Conservation (phyloP, 768 basidiomycete species). For the Nidularia pulvinata region DNA sequence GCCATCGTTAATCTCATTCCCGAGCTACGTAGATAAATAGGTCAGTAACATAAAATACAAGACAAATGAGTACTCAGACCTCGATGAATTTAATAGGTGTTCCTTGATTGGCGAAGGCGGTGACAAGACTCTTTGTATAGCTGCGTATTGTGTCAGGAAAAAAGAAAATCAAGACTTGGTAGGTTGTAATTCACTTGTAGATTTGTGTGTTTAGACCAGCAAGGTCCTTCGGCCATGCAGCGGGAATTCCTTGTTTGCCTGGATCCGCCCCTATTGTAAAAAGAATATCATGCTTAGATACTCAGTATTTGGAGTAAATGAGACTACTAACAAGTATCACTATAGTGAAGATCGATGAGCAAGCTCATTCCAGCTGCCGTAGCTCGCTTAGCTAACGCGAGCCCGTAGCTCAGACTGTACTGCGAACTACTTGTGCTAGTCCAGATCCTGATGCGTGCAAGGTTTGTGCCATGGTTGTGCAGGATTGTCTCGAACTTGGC, state of each 20-base stretch:
- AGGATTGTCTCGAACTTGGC: constrained; percentile 53
- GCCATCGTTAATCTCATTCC: constrained; percentile 69
- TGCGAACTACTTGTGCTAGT: constrained; percentile 49
- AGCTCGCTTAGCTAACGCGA: constrained; percentile 54
- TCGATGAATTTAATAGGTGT: constrained; percentile 53
- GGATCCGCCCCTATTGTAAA: constrained; percentile 57
- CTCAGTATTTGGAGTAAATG: neutral
- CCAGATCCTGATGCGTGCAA: constrained; percentile 64
- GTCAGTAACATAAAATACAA: neutral
- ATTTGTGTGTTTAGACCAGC: constrained; percentile 56
- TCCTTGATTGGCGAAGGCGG: constrained; percentile 50
- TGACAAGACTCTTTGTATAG: constrained; percentile 52
- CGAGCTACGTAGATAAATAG: constrained; percentile 33
- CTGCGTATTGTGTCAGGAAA: constrained; percentile 17
- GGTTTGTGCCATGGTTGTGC: constrained; percentile 49
- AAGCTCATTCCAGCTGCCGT: constrained; percentile 56
- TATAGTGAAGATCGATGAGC: constrained; percentile 59
- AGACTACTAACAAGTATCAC: constrained; percentile 50
- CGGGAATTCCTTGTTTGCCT: constrained; percentile 58
- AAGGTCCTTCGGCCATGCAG: constrained; percentile 51
- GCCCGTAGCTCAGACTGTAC: constrained; percentile 50
- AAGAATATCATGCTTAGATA: neutral
- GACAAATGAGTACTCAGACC: constrained; percentile 18
- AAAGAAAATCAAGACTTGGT: neutral
- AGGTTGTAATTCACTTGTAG: constrained; percentile 35